Conservation (phyloP, 148 eudicot genomes). For the Diospyros lotus region DNA sequence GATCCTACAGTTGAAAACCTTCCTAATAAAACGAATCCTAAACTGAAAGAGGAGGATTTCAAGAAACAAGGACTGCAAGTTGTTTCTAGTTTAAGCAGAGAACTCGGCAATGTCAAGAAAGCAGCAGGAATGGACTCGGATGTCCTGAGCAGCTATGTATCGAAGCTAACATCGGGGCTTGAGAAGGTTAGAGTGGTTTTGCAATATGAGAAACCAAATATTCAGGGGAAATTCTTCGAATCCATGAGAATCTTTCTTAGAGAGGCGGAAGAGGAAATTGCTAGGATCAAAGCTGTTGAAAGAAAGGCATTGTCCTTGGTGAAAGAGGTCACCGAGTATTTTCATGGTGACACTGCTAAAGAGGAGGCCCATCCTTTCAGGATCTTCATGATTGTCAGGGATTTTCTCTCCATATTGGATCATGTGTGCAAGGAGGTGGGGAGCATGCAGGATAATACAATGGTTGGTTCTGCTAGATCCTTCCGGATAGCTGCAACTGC, state of each 20-base stretch:
- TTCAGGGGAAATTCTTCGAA: conserved; percentile 62
- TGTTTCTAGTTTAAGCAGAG: conserved; percentile 72
- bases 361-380: conserved; percentile 62
- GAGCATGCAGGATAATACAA: conserved; percentile 52
- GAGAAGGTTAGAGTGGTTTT: conserved; percentile 57
- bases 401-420: conserved; percentile 48
- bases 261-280: conserved; percentile 44
- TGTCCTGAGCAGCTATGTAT: conserved; percentile 72
- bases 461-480: conserved; percentile 71
- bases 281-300: conserved; percentile 38
- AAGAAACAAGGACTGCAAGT: conserved; percentile 77
- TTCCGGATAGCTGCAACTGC: conserved; percentile 70
- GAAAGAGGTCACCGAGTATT: conserved; percentile 56
- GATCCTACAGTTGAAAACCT: conserved; percentile 25
- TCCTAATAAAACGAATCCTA: conserved; percentile 31
- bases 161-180: conserved; percentile 82
- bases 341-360: conserved; percentile 54
- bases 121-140: conserved; percentile 97
- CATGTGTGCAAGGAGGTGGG: conserved; percentile 68
- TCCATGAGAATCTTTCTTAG: conserved; percentile 42
- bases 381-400: conserved; percentile 61
- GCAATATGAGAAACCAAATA: conserved; percentile 53
- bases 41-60: conserved; percentile 63
- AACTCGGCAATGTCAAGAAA: conserved; percentile 68
- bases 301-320: conserved; percentile 39